Percentiles rank a stretch among this genome's conserved stretches.
These are phyloP conservation scores for Orbilia ellipsospora DNA, from an alignment of 2,329 filamentous ascomycete genomes.

Conservation along the genomic window DNA sequence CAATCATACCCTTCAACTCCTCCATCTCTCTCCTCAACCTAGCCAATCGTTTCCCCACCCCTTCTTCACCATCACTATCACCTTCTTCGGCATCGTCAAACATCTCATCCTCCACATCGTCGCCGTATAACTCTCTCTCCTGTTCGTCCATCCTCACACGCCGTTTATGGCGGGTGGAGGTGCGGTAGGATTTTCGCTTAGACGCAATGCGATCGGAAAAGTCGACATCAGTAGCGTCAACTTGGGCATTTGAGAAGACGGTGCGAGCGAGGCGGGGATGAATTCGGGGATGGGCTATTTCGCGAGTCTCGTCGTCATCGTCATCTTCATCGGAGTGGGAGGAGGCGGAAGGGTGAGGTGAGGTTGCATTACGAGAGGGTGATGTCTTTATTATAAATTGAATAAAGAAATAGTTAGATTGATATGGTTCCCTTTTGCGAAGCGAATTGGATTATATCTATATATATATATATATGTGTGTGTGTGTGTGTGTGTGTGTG, in stretches of 20 bases:
- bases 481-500: background rate
- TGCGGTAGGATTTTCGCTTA: conserved; percentile 85
- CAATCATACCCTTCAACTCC: conserved; percentile 71
- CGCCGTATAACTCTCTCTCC: conserved; percentile 55
- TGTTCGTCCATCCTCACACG: conserved; percentile 70
- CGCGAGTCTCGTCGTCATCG: conserved; percentile 69
- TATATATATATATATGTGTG: no score
- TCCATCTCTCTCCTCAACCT: conserved; percentile 84
- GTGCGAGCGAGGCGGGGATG: conserved; percentile 82
- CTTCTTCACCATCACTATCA: conserved; percentile 76
- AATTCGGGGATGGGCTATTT: conserved; percentile 80
- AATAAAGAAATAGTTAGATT: background rate
- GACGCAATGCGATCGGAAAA: conserved; percentile 88
- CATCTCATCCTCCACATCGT: conserved; percentile 66
- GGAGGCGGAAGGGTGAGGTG: conserved; percentile 64
- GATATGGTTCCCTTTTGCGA: no score
- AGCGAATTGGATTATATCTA: no score
- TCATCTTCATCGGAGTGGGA: conserved; percentile 65
- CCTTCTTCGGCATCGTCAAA: conserved; percentile 80
- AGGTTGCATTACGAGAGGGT: conserved; percentile 68
- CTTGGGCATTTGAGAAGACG: conserved; percentile 78
- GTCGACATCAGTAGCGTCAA: conserved; percentile 82
- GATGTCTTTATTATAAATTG: conserved; percentile 65
- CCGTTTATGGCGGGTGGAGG: conserved; percentile 74
- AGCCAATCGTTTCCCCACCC: conserved; percentile 80